Evolutionary conservation across 805 yeast species (phyloP).

Genomic region (Nakazawaea populi): DNA sequence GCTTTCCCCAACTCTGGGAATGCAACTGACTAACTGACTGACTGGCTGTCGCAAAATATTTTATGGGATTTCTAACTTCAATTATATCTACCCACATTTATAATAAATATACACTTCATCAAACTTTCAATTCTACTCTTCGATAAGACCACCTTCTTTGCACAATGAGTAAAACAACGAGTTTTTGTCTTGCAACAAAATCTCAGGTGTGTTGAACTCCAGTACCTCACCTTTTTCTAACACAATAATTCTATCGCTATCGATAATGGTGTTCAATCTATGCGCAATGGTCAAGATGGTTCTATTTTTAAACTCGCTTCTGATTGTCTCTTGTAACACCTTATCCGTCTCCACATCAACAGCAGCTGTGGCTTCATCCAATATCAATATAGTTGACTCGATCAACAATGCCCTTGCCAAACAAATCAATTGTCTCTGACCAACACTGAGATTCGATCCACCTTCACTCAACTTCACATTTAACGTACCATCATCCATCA

Average conservation of each 20-base stretch:
- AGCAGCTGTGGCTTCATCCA: conserved; percentile 74
- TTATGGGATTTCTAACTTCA: too few relatives aligned
- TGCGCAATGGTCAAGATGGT: conserved; percentile 70
- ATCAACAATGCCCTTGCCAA: conserved; percentile 60
- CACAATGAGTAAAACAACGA: conserved; percentile 69
- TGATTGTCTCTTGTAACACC: conserved; percentile 59
- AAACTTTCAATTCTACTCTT: neutral
- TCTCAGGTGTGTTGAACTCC: conserved; percentile 60
- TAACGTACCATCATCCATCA: conserved; percentile 36
- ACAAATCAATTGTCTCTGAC: conserved; percentile 61
- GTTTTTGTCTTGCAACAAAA: conserved; percentile 49
- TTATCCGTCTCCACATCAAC: conserved; percentile 71
- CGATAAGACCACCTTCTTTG: conserved; percentile 61
- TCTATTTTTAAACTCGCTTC: conserved; percentile 56
- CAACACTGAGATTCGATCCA: conserved; percentile 53
- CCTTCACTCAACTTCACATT: conserved; percentile 56
- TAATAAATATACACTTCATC: too few relatives aligned
- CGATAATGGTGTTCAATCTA: conserved; percentile 64
- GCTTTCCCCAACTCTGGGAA: too few relatives aligned
- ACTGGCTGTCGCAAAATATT: too few relatives aligned
- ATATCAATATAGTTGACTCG: conserved; percentile 46
- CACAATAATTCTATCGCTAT: conserved; percentile 59
- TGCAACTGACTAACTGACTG: too few relatives aligned
- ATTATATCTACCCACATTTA: too few relatives aligned
- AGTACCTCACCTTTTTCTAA: conserved; percentile 59